These are phyloP conservation scores for Pichia paraexigua DNA, from an alignment of 805 yeast species.

Conservation along the genomic window DNA sequence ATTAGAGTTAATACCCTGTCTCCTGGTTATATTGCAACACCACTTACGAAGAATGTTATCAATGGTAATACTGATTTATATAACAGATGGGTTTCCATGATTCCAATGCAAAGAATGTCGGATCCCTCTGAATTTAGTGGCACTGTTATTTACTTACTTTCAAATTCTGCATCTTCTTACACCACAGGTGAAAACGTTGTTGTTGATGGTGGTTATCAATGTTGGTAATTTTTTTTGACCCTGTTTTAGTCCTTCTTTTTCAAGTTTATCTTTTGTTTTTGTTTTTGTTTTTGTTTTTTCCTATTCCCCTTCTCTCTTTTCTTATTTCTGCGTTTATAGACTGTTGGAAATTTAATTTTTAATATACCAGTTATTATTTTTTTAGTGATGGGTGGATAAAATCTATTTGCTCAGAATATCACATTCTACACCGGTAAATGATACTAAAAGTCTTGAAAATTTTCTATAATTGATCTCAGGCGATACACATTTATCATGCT, in stretches of 20 bases:
- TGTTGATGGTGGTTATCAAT: slow-evolving; percentile 82
- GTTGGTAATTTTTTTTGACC: slow-evolving; percentile 44
- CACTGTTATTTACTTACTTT: slow-evolving; percentile 62
- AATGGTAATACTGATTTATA: slow-evolving; percentile 52
- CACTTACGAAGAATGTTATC: slow-evolving; percentile 65
- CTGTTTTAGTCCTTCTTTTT: neutral
- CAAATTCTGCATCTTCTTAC: slow-evolving; percentile 63
- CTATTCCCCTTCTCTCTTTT: too few relatives aligned
- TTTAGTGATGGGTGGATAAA: too few relatives aligned
- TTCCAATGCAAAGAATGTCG: slow-evolving; percentile 79
- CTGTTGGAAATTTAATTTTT: neutral
- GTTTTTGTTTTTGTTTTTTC: too few relatives aligned
- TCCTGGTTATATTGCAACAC: slow-evolving; percentile 77
- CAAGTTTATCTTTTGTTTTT: neutral
- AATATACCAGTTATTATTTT: too few relatives aligned
- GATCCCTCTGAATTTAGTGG: slow-evolving; percentile 81
- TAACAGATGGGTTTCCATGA: slow-evolving; percentile 61
- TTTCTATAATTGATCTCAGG: too few relatives aligned
- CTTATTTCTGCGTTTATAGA: neutral
- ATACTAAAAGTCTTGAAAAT: too few relatives aligned
- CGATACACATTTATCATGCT: too few relatives aligned
- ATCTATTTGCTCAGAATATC: too few relatives aligned
- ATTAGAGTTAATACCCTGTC: slow-evolving; percentile 72
- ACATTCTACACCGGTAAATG: too few relatives aligned
- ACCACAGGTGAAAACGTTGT: slow-evolving; percentile 79